Conservation (phyloP, 441 rosid genomes). For the Mallotus repandus region DNA sequence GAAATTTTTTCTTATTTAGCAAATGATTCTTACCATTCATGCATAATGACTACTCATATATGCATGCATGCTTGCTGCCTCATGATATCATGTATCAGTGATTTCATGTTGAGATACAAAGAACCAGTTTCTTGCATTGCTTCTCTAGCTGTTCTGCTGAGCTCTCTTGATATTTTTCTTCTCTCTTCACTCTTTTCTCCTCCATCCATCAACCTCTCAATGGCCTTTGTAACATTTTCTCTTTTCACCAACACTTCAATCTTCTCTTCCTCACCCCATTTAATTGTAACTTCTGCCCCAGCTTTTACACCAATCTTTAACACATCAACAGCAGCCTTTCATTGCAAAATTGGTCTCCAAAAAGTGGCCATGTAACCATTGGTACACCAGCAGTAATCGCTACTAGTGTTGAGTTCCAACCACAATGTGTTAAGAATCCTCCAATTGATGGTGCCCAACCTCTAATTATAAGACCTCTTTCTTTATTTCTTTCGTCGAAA, state of each 20-base stretch:
- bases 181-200: conserved; percentile 29
- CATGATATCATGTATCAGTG: conserved; percentile 32
- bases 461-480: conserved; percentile 42
- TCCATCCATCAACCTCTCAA: conserved; percentile 35
- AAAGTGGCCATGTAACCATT: conserved; percentile 42
- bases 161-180: conserved; percentile 29
- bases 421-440: conserved; percentile 57
- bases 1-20: no score
- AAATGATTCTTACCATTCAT: no score
- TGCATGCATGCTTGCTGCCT: no score
- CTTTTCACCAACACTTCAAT: neutral
- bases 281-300: conserved; percentile 34
- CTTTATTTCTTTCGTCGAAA: conserved; percentile 41
- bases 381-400: conserved; percentile 30
- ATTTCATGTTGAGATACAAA: conserved; percentile 30
- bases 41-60: no score
- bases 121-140: conserved; percentile 40
- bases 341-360: conserved; percentile 34
- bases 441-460: conserved; percentile 75
- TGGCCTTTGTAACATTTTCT: conserved; percentile 1
- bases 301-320: conserved; percentile 37
- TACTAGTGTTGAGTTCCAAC: conserved; percentile 26
- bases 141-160: conserved; percentile 27
- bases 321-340: conserved; percentile 8
- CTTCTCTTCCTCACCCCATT: conserved; percentile 48